Evolutionary conservation across 1,139 yeast species (phyloP), one percentile per base, ranked within the genome.

Genomic region (Maudiozyma humilis): DNA sequence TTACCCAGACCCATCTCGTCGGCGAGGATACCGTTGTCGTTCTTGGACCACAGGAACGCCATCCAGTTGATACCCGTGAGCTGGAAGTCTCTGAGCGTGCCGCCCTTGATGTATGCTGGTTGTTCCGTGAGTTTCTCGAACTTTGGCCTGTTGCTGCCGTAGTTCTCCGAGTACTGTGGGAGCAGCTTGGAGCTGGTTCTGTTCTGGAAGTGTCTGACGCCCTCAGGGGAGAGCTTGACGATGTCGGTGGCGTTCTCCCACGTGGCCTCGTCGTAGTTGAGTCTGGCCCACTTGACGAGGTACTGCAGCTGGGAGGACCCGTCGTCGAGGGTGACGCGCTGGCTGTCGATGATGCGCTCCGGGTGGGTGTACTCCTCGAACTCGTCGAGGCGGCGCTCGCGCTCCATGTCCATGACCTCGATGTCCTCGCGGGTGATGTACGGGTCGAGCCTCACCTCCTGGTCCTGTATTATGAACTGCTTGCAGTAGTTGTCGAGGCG

Each of bases 1-100:
- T 91, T 91, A 55, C 99, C 99, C 45, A 93, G 73, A 46, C 99
- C 99, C 99, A 93, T 93, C 64, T 93, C 99, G 69, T 93, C 99
- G 4, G 99, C 98, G 40, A 93, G 70, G 44, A 93, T 93, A 45
- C 99, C 99, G 64, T 91, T 93, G 66, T 91, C 96, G 64, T 91
- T 87, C 60, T 96, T 76, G 2, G 96, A 86, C 98, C 98, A 93
- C 51, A 93, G 71, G 62, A 88, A 93, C 0, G 98, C 98, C 98
- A 93, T 93, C 99, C 98, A 93, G 65, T 93, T 93, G 51, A 93
- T 74, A 49, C 99, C 99, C 0, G 98, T 91, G 60, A 93, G 73
- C 68, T 93, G 99, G 75, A 93, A 91, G 68, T 93, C 98, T 62
- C 98, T 78, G 51, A 91, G 72, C 63, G 84, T 95, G 40, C 97